Percentiles rank a stretch among this genome's conserved stretches.
Conservation (phyloP, 768 basidiomycete genomes). For the Tulasnella sp. region DNA sequence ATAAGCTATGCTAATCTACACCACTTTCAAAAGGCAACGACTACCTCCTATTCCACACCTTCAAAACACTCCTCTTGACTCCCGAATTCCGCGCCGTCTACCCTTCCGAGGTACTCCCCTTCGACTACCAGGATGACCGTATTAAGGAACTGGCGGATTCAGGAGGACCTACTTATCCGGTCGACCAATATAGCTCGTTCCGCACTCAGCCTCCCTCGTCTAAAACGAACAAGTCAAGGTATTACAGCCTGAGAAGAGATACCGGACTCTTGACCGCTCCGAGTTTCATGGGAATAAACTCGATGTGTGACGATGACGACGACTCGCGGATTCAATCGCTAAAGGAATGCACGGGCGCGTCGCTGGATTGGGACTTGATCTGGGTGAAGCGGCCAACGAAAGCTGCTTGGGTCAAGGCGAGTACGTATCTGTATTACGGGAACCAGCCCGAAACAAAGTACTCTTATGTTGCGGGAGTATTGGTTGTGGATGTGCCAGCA, state of each 20-base stretch:
- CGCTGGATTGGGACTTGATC: slow-evolving; percentile 21
- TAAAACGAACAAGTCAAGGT: neutral
- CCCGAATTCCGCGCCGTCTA: neutral
- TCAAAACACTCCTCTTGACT: neutral
- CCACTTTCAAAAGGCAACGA: neutral
- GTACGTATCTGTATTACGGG: slow-evolving; percentile 1
- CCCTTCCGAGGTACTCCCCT: neutral
- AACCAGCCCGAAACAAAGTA: neutral
- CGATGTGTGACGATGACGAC: neutral
- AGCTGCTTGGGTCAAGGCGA: neutral
- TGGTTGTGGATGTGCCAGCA: slow-evolving; percentile 10
- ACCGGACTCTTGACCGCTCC: neutral
- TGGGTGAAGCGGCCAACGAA: slow-evolving; percentile 16
- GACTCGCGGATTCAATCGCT: neutral
- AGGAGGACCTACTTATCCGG: neutral
- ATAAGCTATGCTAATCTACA: neutral
- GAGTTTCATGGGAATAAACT: slow-evolving; percentile 17
- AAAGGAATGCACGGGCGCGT: neutral
- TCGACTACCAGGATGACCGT: neutral
- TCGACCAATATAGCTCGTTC: neutral
- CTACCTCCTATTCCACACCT: neutral
- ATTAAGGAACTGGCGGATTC: neutral
- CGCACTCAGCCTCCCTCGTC: neutral
- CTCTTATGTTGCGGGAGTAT: neutral
- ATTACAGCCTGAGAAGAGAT: neutral